These are phyloP conservation scores for Stemphylium lycopersici DNA, from an alignment of 2,329 filamentous ascomycete genomes.

Conservation along the genomic window DNA sequence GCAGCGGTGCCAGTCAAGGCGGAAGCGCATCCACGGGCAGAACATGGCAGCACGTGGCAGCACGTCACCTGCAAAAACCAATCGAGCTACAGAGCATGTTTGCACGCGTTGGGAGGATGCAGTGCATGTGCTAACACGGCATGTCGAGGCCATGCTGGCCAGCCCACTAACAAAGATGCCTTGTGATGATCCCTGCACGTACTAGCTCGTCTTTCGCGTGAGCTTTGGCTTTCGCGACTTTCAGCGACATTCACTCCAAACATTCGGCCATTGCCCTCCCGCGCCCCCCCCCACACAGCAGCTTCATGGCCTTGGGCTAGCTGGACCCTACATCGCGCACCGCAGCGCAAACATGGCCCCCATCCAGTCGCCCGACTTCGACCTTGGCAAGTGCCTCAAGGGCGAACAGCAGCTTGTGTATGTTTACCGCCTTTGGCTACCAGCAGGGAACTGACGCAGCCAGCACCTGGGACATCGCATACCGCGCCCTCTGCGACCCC, in stretches of 20 bases:
- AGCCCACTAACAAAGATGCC: slow-evolving; percentile 4
- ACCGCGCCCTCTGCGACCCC: slow-evolving; percentile 59
- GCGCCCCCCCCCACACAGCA: slow-evolving; percentile 15
- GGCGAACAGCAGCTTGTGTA: slow-evolving; percentile 83
- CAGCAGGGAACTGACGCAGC: slow-evolving; percentile 44
- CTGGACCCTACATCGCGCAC: slow-evolving; percentile 36
- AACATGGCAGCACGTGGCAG: not conserved
- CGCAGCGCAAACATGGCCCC: slow-evolving; percentile 48
- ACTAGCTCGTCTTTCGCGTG: slow-evolving; percentile 23
- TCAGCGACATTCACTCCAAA: slow-evolving; percentile 30
- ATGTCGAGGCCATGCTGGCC: not conserved
- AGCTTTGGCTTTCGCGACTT: slow-evolving; percentile 24
- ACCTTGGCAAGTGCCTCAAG: slow-evolving; percentile 82
- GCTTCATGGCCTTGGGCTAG: slow-evolving; percentile 45
- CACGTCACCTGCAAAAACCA: too few relatives aligned
- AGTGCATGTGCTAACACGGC: not conserved
- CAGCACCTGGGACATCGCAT: slow-evolving; percentile 67
- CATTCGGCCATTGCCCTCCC: slow-evolving; percentile 24
- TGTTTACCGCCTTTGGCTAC: slow-evolving; percentile 45
- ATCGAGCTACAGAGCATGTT: too few relatives aligned
- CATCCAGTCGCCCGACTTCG: slow-evolving; percentile 60
- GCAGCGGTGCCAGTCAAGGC: not conserved
- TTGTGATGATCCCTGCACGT: slow-evolving; percentile 18
- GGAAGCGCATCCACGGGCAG: not conserved
- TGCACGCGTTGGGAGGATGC: not conserved